Evolutionary conservation across 164 flowering plant genomes (phyloP), one percentile per base, ranked within the genome.

Genomic region (Vitis labrusca): DNA sequence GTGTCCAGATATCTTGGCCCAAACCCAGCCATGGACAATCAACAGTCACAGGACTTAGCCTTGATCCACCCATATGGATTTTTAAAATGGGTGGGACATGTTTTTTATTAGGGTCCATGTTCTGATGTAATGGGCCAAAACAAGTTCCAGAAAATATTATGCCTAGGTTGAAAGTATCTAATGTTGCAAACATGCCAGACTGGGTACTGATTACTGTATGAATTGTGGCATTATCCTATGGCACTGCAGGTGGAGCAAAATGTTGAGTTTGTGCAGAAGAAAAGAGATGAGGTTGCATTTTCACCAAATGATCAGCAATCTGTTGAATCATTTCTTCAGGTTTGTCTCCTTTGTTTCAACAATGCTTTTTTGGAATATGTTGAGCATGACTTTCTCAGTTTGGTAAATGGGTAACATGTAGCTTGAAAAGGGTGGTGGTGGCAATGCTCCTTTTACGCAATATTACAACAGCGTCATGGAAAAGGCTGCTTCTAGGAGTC

Each of bases 321-420:
- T 19, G 89, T 82, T 51, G 92, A 91, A 59, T 74, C 90, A 65
- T 93, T 91, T 83, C 86, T 93, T 69, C 97, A 89, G 99, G 99
- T 92, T 67, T 59, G 59, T 27, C 61, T 64, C 59, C 53, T 60
- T 54, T 60, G 11, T 49, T 12, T 9, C 0, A 13, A 49, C 15
- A 7, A 10, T 15, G 14, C 9, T 32, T 47, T 27, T 53, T 10
- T 44, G 7, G 49, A 1, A 8, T 53, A 16, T 61, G 13, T 3
- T 49, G 3, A 11, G 16, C 30, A 50, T 14, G 50, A 30, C 8
- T 72, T 53, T 23, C 17, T 64, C 49, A 32, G 19, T 53, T 58
- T 30, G 61, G 57, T 50, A 7, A 48, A n/a, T 77, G 67, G 4
- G 73, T 57, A 14, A 12, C 56, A 15, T 71, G 74, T 88, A 88